Percentiles rank a stretch among this genome's conserved stretches.
Evolutionary conservation across 2,329 filamentous ascomycete genomes (phyloP).

Genomic region (Pseudophaeomoniella oleicola): DNA sequence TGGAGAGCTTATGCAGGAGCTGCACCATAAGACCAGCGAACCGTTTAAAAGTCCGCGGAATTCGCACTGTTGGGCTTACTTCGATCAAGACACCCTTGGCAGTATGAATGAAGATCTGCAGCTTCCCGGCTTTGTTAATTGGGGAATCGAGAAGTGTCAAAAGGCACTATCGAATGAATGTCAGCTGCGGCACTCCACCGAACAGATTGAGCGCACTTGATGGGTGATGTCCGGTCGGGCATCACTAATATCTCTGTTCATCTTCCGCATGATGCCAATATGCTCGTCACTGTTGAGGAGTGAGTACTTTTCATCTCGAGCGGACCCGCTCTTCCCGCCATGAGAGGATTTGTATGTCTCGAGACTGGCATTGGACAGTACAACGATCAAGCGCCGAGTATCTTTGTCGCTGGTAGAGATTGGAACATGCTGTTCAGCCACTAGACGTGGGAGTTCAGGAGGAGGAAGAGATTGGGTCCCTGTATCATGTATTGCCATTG

Average conservation of each 20-base stretch:
- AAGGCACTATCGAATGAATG: slow-evolving; percentile 53
- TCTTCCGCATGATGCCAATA: slow-evolving; percentile 98
- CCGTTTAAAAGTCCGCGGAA: slow-evolving; percentile 95
- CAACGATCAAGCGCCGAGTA: slow-evolving; percentile 80
- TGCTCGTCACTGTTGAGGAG: slow-evolving; percentile 98
- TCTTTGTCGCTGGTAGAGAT: slow-evolving; percentile 81
- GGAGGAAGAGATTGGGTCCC: slow-evolving; percentile 92
- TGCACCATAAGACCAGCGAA: slow-evolving; percentile 99
- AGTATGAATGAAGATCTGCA: slow-evolving; percentile 98
- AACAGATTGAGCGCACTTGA: slow-evolving; percentile 51
- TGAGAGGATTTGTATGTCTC: slow-evolving; percentile 93
- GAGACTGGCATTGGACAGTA: slow-evolving; percentile 90
- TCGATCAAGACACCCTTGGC: slow-evolving; percentile 95
- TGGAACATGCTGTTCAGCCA: slow-evolving; percentile 79
- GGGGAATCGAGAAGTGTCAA: slow-evolving; percentile 94
- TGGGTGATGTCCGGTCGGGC: slow-evolving; percentile 96
- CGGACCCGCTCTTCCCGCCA: slow-evolving; percentile 47
- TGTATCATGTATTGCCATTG: slow-evolving; percentile 20
- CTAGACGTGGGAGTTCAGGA: slow-evolving; percentile 75
- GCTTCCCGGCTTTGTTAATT: slow-evolving; percentile 93
- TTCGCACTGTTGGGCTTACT: slow-evolving; percentile 94
- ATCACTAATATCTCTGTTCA: slow-evolving; percentile 97
- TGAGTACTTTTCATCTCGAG: slow-evolving; percentile 88
- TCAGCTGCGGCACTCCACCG: slow-evolving; percentile 7
- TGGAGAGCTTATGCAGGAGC: slow-evolving; percentile 85